Evolutionary conservation across 441 rosid genomes (phyloP), one percentile per base, ranked within the genome.

Genomic region (Jatropha multifida): DNA sequence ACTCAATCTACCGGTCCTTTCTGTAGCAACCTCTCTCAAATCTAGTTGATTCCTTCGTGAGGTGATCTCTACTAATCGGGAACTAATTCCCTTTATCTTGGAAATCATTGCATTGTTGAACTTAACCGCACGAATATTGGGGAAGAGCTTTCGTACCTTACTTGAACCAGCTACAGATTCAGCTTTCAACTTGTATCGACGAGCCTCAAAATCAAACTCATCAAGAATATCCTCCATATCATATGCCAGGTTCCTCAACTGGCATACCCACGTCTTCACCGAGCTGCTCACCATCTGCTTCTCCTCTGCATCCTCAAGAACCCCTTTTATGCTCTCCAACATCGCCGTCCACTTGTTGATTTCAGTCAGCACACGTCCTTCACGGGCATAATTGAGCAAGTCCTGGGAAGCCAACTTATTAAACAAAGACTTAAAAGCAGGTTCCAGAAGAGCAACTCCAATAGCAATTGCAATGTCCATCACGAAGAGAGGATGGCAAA

Each of bases 271-370:
- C 2, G 69, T 48, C 41, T 74, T 48, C n/a, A 77, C 73, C 0
- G 27, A 13, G 11, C 15, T 7, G 41, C 60, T 66, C 5, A 65
- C 38, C 61, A 70, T 62, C 51, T 81, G 82, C 71, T 72, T 66
- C 55, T 77, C 76, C 64, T 78, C 83, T 9, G 84, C 82, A 52
- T 81, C 82, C 3, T 83, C 79, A 4, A 60, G 59, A 5, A 74
- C 77, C 4, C 71, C 52, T 14, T 69, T 71, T 18, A 79, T 56
- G 26, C 60, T 77, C 60, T 54, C 20, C 65, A 44, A 48, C 59
- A 73, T 17, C 20, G 11, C 26, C 60, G 14, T 14, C 78, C 79
- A 75, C 48, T 72, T 64, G n/a, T 51, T 69, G 52, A 82, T 69
- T 56, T 77, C 65, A 68, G 72, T n/a, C 9, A 40, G 37, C 38